Conservation (phyloP, 2,329 filamentous ascomycete species). For the Alternaria triticimaculans region DNA sequence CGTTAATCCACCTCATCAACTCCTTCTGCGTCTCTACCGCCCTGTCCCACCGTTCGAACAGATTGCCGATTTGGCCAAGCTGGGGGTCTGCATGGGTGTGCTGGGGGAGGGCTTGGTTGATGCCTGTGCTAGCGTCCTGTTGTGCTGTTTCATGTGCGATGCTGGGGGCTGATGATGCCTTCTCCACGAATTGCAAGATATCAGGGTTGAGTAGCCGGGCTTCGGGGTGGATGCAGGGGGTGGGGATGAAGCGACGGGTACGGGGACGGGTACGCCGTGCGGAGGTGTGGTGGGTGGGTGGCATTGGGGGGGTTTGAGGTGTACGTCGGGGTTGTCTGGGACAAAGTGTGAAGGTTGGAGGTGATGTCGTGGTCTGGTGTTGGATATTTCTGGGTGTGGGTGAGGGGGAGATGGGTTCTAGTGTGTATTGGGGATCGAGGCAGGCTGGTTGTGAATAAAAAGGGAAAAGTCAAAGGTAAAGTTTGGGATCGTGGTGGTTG, state of each 20-base stretch:
- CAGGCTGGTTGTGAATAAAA: neutral
- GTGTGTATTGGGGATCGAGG: neutral
- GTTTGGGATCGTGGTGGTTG: neutral
- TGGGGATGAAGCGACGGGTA: neutral
- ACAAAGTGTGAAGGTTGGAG: neutral
- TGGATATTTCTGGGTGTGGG: neutral
- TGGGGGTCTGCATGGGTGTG: fast-evolving
- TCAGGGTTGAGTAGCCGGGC: neutral
- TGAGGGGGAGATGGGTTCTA: neutral
- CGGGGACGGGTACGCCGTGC: neutral
- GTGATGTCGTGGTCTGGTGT: neutral
- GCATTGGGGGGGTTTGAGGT: neutral
- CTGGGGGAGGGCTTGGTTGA: neutral
- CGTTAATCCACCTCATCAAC: neutral
- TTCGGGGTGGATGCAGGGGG: neutral
- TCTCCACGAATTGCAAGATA: too few species aligned
- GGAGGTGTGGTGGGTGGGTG: neutral
- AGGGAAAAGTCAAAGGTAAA: neutral
- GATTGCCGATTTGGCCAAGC: fast-evolving
- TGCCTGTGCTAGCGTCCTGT: fast-evolving
- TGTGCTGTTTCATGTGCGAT: neutral
- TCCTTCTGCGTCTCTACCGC: neutral
- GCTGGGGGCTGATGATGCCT: too few species aligned
- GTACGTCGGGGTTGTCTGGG: neutral
- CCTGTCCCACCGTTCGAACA: neutral